These are phyloP conservation scores for Oryza meyeriana DNA, from an alignment of 176 grass and related monocot species.

Conservation along the genomic window DNA sequence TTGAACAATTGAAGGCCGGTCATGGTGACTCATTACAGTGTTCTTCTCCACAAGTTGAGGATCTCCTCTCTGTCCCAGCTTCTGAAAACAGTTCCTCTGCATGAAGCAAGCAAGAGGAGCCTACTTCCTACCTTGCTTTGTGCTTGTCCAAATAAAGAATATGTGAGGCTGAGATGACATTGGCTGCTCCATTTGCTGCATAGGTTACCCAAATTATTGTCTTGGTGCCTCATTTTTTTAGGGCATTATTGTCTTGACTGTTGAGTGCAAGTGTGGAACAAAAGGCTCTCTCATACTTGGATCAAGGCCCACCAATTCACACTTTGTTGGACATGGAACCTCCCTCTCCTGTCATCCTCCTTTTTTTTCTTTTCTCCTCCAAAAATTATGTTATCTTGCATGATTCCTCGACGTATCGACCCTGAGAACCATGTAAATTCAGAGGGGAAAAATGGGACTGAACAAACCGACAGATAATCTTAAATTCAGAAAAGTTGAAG, in stretches of 20 bases:
- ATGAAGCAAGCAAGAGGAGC: not conserved
- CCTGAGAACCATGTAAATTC: not conserved
- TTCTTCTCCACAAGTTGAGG: conserved; percentile 26
- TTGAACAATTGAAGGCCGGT: conserved; percentile 10
- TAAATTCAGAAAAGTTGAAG: not conserved
- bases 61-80: not conserved
- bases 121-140: not conserved
- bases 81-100: not conserved
- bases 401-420: conserved; percentile 5
- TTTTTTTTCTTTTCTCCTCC: not conserved
- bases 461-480: not conserved
- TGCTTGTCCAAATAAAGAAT: conserved; percentile 31
- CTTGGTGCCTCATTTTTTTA: not conserved
- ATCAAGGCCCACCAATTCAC: conserved; percentile 27
- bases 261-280: conserved; percentile 26
- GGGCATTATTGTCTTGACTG: conserved; percentile 19
- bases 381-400: not conserved
- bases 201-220: conserved; percentile 39
- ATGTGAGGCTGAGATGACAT: conserved; percentile 37
- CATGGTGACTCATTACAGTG: conserved; percentile 35
- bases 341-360: not conserved
- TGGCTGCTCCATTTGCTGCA: conserved; percentile 40
- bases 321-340: conserved; percentile 6
- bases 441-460: not conserved
- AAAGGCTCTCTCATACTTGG: conserved; percentile 14